Conservation (phyloP, 1,284 basidiomycete genomes). For the Rhodotorula glutinis region DNA sequence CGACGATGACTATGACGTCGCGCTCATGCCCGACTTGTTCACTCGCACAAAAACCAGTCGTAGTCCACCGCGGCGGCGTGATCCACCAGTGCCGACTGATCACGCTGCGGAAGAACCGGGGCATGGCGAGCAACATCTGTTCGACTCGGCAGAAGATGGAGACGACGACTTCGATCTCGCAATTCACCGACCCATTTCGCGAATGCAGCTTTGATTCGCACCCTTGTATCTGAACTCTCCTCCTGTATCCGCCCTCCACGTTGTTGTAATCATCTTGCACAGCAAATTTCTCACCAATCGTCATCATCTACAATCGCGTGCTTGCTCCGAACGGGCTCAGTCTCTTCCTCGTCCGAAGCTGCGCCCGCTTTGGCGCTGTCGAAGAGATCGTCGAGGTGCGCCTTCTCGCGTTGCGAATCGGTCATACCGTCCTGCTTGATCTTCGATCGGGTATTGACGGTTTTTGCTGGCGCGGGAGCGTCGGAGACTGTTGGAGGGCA, state of each 20-base stretch:
- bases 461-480: conserved; percentile 25
- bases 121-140: background rate
- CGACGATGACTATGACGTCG: conserved; percentile 11
- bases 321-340: conserved; percentile 13
- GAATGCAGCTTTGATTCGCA: background rate
- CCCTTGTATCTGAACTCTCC: background rate
- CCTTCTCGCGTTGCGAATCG: conserved; percentile 37
- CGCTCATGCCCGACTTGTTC: conserved; percentile 8
- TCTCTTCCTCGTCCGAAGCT: conserved; percentile 19
- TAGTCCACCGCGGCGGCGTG: too few relatives aligned
- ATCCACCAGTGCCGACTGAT: background rate
- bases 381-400: conserved; percentile 41
- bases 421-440: conserved; percentile 36
- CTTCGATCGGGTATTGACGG: conserved; percentile 19
- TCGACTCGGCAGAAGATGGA: background rate
- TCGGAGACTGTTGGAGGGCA: conserved; percentile 20
- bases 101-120: too few relatives aligned
- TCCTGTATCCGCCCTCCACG: background rate
- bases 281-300: conserved; percentile 32
- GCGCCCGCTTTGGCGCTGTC: conserved; percentile 23
- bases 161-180: background rate
- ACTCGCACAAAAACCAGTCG: background rate
- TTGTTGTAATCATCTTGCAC: background rate
- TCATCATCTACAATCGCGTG: conserved; percentile 36
- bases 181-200: background rate